A percentile compares a stretch with the other conserved stretches of the same genome.
Conservation (phyloP, 768 basidiomycete genomes). For the Podaxis sp. region DNA sequence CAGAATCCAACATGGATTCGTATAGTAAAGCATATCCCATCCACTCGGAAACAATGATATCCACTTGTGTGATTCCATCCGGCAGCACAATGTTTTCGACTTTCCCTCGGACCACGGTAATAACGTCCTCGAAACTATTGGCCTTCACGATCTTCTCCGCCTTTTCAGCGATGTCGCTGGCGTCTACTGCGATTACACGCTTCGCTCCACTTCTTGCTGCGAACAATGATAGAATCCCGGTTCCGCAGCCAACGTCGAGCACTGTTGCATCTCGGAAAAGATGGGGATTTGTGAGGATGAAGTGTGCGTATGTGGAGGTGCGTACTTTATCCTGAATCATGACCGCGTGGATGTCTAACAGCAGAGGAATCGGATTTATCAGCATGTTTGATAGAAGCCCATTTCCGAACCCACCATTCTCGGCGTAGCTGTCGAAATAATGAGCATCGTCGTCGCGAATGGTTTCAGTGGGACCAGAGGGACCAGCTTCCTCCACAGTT, state of each 20-base stretch:
- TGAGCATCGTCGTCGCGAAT: constrained; percentile 85
- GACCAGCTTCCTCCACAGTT: constrained; percentile 40
- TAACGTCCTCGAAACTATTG: constrained; percentile 70
- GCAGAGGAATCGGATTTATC: not conserved
- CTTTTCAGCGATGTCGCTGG: constrained; percentile 77
- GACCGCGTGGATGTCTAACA: constrained; percentile 86
- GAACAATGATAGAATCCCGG: constrained; percentile 88
- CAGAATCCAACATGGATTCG: constrained; percentile 97
- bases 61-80: constrained; percentile 71
- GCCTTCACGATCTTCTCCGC: constrained; percentile 76
- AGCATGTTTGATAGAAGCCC: not conserved
- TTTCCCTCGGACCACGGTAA: constrained; percentile 89
- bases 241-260: constrained; percentile 95
- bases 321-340: constrained; percentile 97
- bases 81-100: constrained; percentile 86
- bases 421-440: constrained; percentile 89
- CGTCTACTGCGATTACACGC: constrained; percentile 89
- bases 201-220: constrained; percentile 89
- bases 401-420: constrained; percentile 63
- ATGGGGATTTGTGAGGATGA: constrained; percentile 79
- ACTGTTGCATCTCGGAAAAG: constrained; percentile 86
- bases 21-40: constrained; percentile 93
- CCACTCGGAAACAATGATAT: constrained; percentile 97
- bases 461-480: constrained; percentile 27
- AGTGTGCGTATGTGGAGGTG: constrained; percentile 90